These are phyloP conservation scores for Coccomyxa sp. DNA, from an alignment of 139 green algal species.

Conservation along the genomic window DNA sequence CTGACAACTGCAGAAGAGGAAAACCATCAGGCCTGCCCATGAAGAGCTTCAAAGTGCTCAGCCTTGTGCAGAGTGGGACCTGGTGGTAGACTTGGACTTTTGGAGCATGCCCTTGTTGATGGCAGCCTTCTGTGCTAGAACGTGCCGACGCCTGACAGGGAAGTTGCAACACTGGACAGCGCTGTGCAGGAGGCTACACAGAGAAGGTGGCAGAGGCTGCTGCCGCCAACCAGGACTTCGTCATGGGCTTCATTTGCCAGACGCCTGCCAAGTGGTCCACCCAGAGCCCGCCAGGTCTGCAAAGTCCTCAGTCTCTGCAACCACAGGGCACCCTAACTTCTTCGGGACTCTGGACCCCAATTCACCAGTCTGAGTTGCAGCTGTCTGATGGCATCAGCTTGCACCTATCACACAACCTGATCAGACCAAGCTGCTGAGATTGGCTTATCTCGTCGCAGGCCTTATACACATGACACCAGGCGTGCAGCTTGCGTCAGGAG, in stretches of 20 bases:
- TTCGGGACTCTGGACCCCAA: no score
- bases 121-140: no score
- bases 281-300: constrained; percentile 46
- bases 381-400: not conserved
- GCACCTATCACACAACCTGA: no score
- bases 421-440: not conserved
- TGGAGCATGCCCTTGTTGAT: no score
- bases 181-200: constrained; percentile 73
- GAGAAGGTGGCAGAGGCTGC: constrained; percentile 75
- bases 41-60: constrained; percentile 3
- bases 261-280: constrained; percentile 79
- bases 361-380: not conserved
- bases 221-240: constrained; percentile 84
- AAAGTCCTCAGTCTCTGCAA: no score
- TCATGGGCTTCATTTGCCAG: constrained; percentile 98
- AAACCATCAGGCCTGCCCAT: no score
- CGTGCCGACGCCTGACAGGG: no score
- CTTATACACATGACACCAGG: constrained; percentile 99
- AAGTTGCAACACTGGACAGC: no score
- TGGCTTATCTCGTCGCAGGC: constrained; percentile 26
- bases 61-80: no score
- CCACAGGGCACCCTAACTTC: no score
- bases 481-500: constrained; percentile 85
- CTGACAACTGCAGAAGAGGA: no score
- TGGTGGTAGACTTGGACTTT: no score